Evolutionary conservation across 305 asterid genomes (phyloP), one percentile per base, ranked within the genome.

Genomic region (Fraxinus sp.): DNA sequence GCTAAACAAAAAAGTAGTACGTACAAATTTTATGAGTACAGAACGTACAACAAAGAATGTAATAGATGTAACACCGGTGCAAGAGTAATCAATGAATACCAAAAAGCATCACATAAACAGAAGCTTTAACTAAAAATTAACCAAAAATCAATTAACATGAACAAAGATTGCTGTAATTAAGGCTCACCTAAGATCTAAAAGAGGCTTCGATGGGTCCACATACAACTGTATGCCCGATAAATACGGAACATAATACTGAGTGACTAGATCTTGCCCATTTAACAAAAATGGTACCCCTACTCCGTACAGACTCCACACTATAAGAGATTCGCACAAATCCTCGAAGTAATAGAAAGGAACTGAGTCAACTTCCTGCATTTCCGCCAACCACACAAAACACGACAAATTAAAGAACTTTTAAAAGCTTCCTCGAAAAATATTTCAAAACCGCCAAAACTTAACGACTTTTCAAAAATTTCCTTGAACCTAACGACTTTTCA

Each of bases 191-290:
- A 13, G 33, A 66, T 72, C 82, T 77, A 85, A 80, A 80, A 87
- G 85, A 74, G 86, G 82, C 83, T 80, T 83, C 36, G 87, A 77
- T 8, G 87, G 86, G 84, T 89, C 91, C 8, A 43, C 14, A 80
- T 87, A 90, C 82, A 91, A 71, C 76, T 91, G 91, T 37, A 91
- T 89, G 81, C 94, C 94, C 5, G 94, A 91, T 75, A 89, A 83
- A 80, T 37, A 87, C 0, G 93, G 94, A 82, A 87, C 87, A 84
- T 90, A 91, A 84, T 87, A 91, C 77, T 91, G 94, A 77, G 87
- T 83, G 16, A 85, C 77, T 22, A 74, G 85, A 62, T 90, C 89
- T 77, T 57, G 81, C 32, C 88, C 91, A 13, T 86, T 57, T 57
- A 91, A 79, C 83, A 86, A 4, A 14, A 90, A 85, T 41, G 91